These are phyloP conservation scores for Suhomyces sp. DNA, from an alignment of 805 yeast species.

Conservation along the genomic window DNA sequence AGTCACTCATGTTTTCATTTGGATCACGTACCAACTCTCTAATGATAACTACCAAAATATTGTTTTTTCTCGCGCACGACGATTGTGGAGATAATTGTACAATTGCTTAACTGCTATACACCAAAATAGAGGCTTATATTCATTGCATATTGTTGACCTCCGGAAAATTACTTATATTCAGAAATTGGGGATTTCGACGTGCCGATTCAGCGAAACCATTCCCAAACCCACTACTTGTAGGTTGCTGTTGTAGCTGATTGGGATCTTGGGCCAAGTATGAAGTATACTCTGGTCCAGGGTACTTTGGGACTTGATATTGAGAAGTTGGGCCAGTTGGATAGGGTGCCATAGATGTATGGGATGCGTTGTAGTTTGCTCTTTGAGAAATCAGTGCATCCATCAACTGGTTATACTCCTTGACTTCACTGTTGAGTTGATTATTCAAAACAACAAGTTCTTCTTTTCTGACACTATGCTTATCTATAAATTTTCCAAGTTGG, in stretches of 20 bases:
- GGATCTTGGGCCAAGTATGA: not conserved
- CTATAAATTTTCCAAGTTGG: constrained; percentile 68
- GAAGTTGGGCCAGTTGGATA: constrained; percentile 5
- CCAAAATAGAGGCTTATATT: not conserved
- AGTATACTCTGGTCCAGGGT: not conserved
- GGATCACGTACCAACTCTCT: not conserved
- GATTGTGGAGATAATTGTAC: not conserved
- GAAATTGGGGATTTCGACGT: constrained; percentile 15
- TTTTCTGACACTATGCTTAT: constrained; percentile 70
- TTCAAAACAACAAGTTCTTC: constrained; percentile 75
- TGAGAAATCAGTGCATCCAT: constrained; percentile 43
- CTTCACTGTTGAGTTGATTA: constrained; percentile 66
- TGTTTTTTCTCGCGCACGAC: not conserved
- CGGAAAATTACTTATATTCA: constrained; percentile 28
- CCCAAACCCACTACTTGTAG: constrained; percentile 43
- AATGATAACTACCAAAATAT: not conserved
- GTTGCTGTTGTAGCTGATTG: constrained; percentile 21
- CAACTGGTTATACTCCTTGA: constrained; percentile 64
- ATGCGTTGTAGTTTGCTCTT: constrained; percentile 2
- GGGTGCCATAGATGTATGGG: constrained; percentile 1
- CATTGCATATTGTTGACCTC: constrained; percentile 19
- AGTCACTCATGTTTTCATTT: constrained; percentile 14
- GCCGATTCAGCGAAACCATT: constrained; percentile 16
- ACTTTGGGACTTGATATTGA: not conserved
- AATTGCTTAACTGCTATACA: not conserved